Evolutionary conservation across 208 protist genomes (phyloP).

Genomic region (Acanthamoeba triangularis): DNA sequence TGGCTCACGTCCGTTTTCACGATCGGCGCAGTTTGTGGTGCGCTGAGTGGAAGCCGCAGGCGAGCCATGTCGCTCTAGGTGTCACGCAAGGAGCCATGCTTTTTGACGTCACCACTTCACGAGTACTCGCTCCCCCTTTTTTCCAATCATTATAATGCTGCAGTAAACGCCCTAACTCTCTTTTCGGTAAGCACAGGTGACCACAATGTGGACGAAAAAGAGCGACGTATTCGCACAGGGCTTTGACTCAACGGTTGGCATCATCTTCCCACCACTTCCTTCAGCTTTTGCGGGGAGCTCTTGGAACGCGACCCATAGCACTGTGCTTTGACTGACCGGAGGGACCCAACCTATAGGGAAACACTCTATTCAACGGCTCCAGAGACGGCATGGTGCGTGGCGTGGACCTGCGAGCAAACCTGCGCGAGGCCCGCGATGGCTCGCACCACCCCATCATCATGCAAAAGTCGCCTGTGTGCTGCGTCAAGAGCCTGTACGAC

Average conservation of each 20-base stretch:
- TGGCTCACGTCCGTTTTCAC: too few species aligned
- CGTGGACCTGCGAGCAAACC: constrained; percentile 27
- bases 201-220: constrained; percentile 10
- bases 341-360: background rate
- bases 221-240: constrained; percentile 63
- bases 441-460: background rate
- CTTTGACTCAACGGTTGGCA: constrained; percentile 16
- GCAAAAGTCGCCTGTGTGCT: constrained; percentile 8
- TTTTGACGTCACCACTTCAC: constrained; percentile 2
- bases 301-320: background rate
- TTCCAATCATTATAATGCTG: too few species aligned
- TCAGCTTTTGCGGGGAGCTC: background rate
- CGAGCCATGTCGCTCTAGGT: constrained; percentile 6
- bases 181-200: constrained; percentile 4
- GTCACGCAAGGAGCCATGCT: constrained; percentile 38
- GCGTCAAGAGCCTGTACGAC: constrained; percentile 37
- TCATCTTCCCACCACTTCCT: background rate
- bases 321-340: background rate
- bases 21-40: constrained; percentile 19
- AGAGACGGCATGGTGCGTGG: constrained; percentile 36
- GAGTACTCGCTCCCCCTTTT: background rate
- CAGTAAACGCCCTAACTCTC: background rate
- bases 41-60: constrained; percentile 42
- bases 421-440: constrained; percentile 26
- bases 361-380: constrained; percentile 42